phyloP scores from a whole-genome alignment of 2,329 filamentous ascomycete genomes.

The Microcyclospora pomicola region DNA sequence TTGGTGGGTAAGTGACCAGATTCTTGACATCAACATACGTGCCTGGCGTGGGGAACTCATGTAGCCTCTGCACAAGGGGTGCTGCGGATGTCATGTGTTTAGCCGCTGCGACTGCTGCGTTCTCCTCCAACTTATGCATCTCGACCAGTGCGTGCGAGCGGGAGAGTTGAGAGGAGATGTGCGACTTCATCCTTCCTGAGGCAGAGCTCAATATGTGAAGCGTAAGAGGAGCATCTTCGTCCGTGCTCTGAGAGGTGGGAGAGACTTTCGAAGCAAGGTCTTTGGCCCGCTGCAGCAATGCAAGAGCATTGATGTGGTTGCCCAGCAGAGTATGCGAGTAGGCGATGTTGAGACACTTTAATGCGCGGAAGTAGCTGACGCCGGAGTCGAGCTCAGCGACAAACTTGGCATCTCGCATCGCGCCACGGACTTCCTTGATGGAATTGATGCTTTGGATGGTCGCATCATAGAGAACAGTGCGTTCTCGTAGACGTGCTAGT shows the following conservation, averaged over 20 bases:
- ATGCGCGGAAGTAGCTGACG: conserved; percentile 68
- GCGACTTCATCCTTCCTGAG: conserved; percentile 43
- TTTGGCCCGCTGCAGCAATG: conserved; percentile 61
- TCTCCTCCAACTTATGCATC: conserved; percentile 49
- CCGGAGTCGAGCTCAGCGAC: conserved; percentile 66
- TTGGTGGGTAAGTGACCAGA: conserved; percentile 76
- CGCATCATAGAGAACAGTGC: conserved; percentile 79
- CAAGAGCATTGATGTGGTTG: conserved; percentile 66
- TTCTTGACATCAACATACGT: conserved; percentile 55
- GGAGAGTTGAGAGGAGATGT: conserved; percentile 58
- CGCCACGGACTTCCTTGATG: conserved; percentile 76
- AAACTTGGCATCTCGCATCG: conserved; percentile 69
- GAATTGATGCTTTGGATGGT: conserved; percentile 83
- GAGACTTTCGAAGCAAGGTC: conserved; percentile 39
- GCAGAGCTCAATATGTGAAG: conserved; percentile 52
- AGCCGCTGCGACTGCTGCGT: conserved; percentile 34
- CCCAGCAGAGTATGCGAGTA: conserved; percentile 67
- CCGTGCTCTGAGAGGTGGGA: conserved; percentile 12
- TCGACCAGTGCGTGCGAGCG: conserved; percentile 78
- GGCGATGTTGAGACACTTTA: conserved; percentile 79
- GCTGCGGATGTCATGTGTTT: conserved; percentile 30
- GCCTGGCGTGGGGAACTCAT: conserved; percentile 57
- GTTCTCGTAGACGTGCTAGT: conserved; percentile 68
- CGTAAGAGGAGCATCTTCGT: conserved; percentile 41
- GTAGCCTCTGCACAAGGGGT: conserved; percentile 61